Evolutionary conservation across 2,329 filamentous ascomycete species (phyloP).

Genomic region (Cephalotrichum gorgonifer): DNA sequence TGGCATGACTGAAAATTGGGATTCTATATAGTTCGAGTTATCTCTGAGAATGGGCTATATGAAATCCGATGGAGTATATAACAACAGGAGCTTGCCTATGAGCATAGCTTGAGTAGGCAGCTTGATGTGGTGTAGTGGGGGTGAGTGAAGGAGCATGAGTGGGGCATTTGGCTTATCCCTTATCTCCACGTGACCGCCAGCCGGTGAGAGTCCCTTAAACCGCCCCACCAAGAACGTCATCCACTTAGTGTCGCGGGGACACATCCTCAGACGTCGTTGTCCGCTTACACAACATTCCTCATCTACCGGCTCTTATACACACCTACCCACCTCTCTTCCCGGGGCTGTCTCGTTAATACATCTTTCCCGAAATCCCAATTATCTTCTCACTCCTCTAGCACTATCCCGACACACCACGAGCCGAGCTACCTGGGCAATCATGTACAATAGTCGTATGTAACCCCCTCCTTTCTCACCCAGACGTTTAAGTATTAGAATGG

Average conservation of each 20-base stretch:
- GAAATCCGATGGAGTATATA: neutral
- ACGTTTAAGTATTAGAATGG: too few relatives aligned
- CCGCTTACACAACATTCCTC: neutral
- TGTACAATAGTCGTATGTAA: slow-evolving; percentile 13
- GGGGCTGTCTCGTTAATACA: neutral
- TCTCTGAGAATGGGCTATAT: too few relatives aligned
- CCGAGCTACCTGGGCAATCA: slow-evolving; percentile 5
- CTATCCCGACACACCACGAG: neutral
- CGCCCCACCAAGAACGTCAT: neutral
- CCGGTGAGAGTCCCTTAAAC: too few relatives aligned
- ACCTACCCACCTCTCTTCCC: neutral
- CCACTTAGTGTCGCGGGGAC: neutral
- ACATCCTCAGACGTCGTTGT: neutral
- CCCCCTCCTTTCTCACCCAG: neutral
- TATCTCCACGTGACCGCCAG: too few relatives aligned
- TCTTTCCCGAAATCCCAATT: neutral
- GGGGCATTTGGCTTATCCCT: too few relatives aligned
- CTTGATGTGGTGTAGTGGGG: too few relatives aligned
- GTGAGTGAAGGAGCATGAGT: too few relatives aligned
- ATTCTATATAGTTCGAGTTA: neutral
- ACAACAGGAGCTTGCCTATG: neutral
- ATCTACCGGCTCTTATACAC: too few relatives aligned
- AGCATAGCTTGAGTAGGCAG: neutral
- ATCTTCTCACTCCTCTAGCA: neutral
- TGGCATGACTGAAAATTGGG: neutral